These are phyloP conservation scores for Phytophthora crassamura DNA, from an alignment of 352 stramenopile species.

Conservation along the genomic window DNA sequence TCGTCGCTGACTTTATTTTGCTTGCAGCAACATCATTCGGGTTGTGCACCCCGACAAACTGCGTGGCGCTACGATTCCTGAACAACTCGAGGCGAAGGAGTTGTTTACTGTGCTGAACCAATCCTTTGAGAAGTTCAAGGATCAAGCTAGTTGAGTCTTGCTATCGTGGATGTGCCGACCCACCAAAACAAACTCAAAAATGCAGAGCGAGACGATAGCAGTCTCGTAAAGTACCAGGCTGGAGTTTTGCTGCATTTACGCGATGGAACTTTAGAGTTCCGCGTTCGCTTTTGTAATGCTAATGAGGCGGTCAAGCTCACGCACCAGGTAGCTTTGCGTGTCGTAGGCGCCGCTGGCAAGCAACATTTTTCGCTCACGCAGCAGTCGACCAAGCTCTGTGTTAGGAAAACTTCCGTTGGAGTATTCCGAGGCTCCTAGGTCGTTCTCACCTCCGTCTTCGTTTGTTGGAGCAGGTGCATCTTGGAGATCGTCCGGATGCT, in stretches of 20 bases:
- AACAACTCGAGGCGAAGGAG: slow-evolving; percentile 87
- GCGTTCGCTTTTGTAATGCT: slow-evolving; percentile 30
- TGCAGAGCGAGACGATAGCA: slow-evolving; percentile 13
- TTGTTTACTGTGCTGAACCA: slow-evolving; percentile 90
- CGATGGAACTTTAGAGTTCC: slow-evolving; percentile 20
- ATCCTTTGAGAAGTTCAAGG: slow-evolving; percentile 89
- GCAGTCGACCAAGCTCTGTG: slow-evolving; percentile 54
- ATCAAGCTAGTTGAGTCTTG: slow-evolving; percentile 31
- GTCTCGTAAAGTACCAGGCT: not conserved
- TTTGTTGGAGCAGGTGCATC: not conserved
- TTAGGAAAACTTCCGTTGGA: slow-evolving; percentile 1
- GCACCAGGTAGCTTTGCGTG: slow-evolving; percentile 68
- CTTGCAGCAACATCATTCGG: slow-evolving; percentile 82
- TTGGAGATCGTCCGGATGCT: not conserved
- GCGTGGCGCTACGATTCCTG: slow-evolving; percentile 71
- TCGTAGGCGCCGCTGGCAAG: slow-evolving; percentile 68
- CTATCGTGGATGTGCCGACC: not conserved
- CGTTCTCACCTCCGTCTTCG: not conserved
- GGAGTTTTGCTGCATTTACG: slow-evolving; percentile 1
- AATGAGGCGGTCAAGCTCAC: slow-evolving; percentile 72
- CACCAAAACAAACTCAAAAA: slow-evolving; percentile 15
- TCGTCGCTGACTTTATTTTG: slow-evolving; percentile 7
- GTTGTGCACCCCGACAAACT: slow-evolving; percentile 90
- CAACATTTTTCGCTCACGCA: slow-evolving; percentile 62
- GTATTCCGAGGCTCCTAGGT: not conserved